Conservation (phyloP, 805 yeast genomes). For the Kodamaea leandrae region DNA sequence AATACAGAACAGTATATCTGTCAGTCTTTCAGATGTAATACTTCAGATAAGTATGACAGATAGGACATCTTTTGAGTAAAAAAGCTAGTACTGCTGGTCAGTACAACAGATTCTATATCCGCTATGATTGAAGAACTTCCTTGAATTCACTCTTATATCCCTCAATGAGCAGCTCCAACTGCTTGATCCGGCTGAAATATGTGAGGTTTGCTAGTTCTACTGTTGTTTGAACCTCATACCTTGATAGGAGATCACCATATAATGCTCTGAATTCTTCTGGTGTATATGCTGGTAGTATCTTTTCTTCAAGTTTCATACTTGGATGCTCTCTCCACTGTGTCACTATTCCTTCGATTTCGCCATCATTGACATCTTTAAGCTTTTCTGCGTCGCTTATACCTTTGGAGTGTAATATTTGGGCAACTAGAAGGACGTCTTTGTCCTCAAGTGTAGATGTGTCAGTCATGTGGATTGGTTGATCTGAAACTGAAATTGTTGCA, state of each 20-base stretch:
- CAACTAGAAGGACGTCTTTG: constrained; percentile 35
- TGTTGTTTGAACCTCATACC: constrained; percentile 25
- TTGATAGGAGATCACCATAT: constrained; percentile 27
- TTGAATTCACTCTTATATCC: constrained; percentile 25
- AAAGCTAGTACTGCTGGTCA: too few relatives aligned
- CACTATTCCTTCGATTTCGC: constrained; percentile 22
- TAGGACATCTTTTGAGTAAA: too few relatives aligned
- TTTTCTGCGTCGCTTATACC: constrained; percentile 26
- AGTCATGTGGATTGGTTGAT: constrained; percentile 2
- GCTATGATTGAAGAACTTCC: constrained; percentile 9
- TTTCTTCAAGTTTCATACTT: constrained; percentile 28
- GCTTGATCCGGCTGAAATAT: constrained; percentile 32
- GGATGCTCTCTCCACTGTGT: constrained; percentile 31
- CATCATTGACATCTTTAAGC: constrained; percentile 13
- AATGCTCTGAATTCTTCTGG: constrained; percentile 20
- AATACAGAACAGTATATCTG: too few relatives aligned
- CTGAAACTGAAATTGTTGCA: too few relatives aligned
- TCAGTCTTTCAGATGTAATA: too few relatives aligned
- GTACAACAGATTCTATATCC: too few relatives aligned
- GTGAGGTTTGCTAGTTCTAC: constrained; percentile 39
- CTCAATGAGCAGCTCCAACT: constrained; percentile 27
- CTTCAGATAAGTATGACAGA: too few relatives aligned
- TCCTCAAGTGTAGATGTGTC: constrained; percentile 11
- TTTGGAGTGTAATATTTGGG: constrained; percentile 38
- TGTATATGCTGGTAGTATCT: constrained; percentile 16